These are phyloP conservation scores for Coelastrella sp. DNA, from an alignment of 139 green algal species.

Conservation along the genomic window DNA sequence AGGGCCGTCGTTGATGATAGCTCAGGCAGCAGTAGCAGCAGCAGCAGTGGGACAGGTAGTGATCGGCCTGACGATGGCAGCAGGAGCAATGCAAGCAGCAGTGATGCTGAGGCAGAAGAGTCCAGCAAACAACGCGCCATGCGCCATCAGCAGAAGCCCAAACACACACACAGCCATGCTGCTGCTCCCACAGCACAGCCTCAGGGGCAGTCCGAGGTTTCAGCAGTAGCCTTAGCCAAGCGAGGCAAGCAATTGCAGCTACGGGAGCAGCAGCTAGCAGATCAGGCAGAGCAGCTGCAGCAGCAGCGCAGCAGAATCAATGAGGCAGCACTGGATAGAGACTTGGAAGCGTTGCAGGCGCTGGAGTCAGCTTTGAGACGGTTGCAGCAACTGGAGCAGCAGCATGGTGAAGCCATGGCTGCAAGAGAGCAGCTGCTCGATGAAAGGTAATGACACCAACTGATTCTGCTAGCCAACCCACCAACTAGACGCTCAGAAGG, in stretches of 20 bases:
- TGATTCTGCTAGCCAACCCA: no score
- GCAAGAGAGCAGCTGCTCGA: conserved; percentile 55
- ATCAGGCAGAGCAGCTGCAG: conserved; percentile 32
- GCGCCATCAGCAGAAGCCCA: neutral
- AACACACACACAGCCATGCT: neutral
- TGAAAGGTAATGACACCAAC: conserved; percentile 42
- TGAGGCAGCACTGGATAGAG: conserved; percentile 45
- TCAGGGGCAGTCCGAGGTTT: neutral
- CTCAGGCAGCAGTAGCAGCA: neutral
- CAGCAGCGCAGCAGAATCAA: conserved; percentile 37
- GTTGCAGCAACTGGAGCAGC: conserved; percentile 40
- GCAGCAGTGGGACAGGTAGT: neutral
- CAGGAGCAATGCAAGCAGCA: neutral
- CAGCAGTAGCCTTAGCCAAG: conserved; percentile 21
- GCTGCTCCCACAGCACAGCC: neutral
- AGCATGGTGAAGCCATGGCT: conserved; percentile 26
- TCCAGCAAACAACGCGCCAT: neutral
- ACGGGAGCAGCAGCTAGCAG: conserved; percentile 9
- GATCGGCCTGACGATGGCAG: neutral
- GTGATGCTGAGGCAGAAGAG: neutral
- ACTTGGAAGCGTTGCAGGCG: conserved; percentile 28
- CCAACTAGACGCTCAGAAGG: no score
- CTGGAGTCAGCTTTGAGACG: neutral
- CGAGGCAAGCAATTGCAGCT: conserved; percentile 18
- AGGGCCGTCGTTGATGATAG: neutral